Evolutionary conservation across 2,329 filamentous ascomycete genomes (phyloP).

Genomic region (Myriosclerotinia scirpicola): DNA sequence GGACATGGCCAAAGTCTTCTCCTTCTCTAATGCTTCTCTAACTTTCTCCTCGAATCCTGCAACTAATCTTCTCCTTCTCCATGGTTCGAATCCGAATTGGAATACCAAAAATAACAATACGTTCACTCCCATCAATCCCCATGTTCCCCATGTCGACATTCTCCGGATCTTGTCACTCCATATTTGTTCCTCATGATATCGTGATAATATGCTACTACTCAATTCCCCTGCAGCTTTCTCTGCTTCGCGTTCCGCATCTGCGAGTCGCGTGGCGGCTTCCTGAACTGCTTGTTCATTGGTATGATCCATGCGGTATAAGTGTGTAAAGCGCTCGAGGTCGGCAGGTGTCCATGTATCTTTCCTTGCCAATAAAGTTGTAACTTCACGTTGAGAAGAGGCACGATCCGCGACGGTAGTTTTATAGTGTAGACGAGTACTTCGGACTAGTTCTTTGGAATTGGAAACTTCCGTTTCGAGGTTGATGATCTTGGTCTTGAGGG

Average conservation of each 20-base stretch:
- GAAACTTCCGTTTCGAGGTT: conserved; percentile 60
- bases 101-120: conserved; percentile 83
- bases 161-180: conserved; percentile 97
- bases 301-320: conserved; percentile 88
- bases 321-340: conserved; percentile 93
- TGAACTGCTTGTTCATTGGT: conserved; percentile 83
- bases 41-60: conserved; percentile 80
- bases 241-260: conserved; percentile 73
- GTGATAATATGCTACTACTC: conserved; percentile 78
- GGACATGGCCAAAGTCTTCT: conserved; percentile 27
- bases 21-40: conserved; percentile 56
- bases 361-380: conserved; percentile 87
- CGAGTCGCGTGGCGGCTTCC: conserved; percentile 68
- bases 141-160: conserved; percentile 98
- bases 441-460: conserved; percentile 64
- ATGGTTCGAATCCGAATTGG: conserved; percentile 89
- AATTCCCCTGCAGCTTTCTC: conserved; percentile 75
- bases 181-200: conserved; percentile 98
- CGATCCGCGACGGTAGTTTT: conserved; percentile 81
- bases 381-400: conserved; percentile 89
- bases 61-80: conserved; percentile 79
- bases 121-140: conserved; percentile 97
- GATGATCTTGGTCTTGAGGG: conserved; percentile 76
- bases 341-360: conserved; percentile 87
- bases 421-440: conserved; percentile 71